A percentile compares a stretch with the other conserved stretches of the same genome.
Conservation (phyloP, 352 stramenopile genomes). For the Phytophthora ohioensis region DNA sequence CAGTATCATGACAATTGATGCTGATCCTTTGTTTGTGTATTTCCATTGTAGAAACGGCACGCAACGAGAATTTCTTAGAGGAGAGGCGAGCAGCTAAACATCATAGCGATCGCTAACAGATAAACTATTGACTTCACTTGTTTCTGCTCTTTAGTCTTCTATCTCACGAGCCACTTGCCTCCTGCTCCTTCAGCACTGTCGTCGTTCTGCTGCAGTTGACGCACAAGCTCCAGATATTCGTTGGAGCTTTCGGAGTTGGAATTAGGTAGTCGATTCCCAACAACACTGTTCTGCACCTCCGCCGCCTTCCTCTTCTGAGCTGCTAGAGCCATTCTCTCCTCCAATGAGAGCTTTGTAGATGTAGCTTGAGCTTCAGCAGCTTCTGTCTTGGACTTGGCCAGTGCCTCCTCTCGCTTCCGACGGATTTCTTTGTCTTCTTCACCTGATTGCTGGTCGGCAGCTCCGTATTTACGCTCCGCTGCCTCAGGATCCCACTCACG, state of each 20-base stretch:
- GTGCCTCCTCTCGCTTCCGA: slow-evolving; percentile 50
- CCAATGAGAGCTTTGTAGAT: slow-evolving; percentile 38
- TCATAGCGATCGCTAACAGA: slow-evolving; percentile 28
- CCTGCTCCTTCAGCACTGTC: slow-evolving; percentile 55
- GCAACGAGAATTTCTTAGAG: slow-evolving; percentile 36
- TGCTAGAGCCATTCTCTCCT: slow-evolving; percentile 71
- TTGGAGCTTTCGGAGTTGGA: slow-evolving; percentile 39
- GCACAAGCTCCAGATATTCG: slow-evolving; percentile 74
- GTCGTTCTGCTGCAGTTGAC: slow-evolving; percentile 67
- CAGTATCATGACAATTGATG: slow-evolving; percentile 3
- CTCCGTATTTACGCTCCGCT: slow-evolving; percentile 48
- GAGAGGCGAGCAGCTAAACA: slow-evolving; percentile 22
- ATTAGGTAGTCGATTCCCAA: slow-evolving; percentile 9
- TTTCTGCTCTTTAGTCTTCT: neutral
- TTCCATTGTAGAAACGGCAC: slow-evolving; percentile 58
- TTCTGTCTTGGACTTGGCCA: slow-evolving; percentile 44
- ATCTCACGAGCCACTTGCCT: slow-evolving; percentile 81
- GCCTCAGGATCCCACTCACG: slow-evolving; percentile 54
- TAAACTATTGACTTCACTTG: slow-evolving; percentile 38
- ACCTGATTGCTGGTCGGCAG: slow-evolving; percentile 13
- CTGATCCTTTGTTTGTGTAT: slow-evolving; percentile 20
- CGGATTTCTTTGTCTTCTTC: slow-evolving; percentile 45
- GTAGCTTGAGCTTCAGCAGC: slow-evolving; percentile 18
- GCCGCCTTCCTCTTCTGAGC: slow-evolving; percentile 62
- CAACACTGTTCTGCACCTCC: slow-evolving; percentile 44